Percentiles rank a stretch among this genome's conserved stretches.
phyloP scores from a whole-genome alignment of 1,139 yeast genomes.

The Candida albicans region DNA sequence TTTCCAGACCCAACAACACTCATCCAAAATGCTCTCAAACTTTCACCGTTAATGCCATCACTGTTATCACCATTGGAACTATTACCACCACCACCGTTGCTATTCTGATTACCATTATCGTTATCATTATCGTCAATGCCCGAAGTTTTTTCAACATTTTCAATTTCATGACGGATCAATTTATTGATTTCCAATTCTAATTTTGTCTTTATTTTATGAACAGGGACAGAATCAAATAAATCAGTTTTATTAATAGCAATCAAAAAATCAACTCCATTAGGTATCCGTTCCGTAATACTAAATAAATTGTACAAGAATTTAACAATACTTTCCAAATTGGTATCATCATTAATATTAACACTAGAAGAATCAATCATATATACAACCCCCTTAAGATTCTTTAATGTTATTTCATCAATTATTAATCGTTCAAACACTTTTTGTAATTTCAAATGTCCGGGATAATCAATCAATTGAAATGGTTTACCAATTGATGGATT shows the following conservation, averaged over 20 bases:
- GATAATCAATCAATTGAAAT: conserved; percentile 69
- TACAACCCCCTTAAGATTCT: conserved; percentile 60
- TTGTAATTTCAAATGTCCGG: conserved; percentile 79
- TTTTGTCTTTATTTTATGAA: conserved; percentile 53
- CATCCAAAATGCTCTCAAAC: conserved; percentile 41
- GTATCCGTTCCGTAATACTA: conserved; percentile 55
- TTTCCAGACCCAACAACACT: conserved; percentile 44
- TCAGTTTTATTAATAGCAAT: conserved; percentile 85
- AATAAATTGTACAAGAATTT: conserved; percentile 56
- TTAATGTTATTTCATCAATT: conserved; percentile 44
- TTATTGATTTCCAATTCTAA: conserved; percentile 66
- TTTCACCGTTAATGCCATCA: conserved; percentile 13
- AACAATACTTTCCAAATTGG: conserved; percentile 44
- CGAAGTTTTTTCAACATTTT: conserved; percentile 26
- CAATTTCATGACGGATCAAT: conserved; percentile 47
- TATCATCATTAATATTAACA: conserved; percentile 31
- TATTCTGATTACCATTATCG: conserved; percentile 25
- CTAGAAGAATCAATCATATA: conserved; percentile 68
- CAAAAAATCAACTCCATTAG: conserved; percentile 67
- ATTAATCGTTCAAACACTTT: conserved; percentile 45
- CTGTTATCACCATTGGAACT: conserved; percentile 16
- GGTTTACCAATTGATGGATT: conserved; percentile 30
- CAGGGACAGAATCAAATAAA: conserved; percentile 77
- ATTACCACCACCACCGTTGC: no score
- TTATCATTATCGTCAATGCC: conserved; percentile 39